Evolutionary conservation across 1,284 basidiomycete genomes (phyloP), one percentile per base, ranked within the genome.

Genomic region (Agroathelia rolfsii): DNA sequence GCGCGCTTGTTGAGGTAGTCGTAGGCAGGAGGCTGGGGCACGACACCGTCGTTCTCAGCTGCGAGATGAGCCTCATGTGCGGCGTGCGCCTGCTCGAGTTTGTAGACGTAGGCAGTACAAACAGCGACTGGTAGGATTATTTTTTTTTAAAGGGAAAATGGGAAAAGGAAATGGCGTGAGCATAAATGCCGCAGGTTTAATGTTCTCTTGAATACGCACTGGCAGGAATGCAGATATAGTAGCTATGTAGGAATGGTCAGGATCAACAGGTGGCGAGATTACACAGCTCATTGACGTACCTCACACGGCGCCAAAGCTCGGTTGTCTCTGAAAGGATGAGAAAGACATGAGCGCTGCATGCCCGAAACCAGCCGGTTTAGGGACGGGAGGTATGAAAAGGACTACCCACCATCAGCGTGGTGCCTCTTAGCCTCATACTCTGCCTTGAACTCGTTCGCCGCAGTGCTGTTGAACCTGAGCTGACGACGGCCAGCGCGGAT

Each of bases 251-350:
- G 31, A 6, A 29, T 6, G 26, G 33, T 8, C 28, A 15, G 7
- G 17, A 14, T n/a, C 33, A 43, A 9, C 10, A 26, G 14, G 24
- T 19, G 8, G 7, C n/a, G 20, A 6, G 23, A 14, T 10, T 3
- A 28, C 24, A 9, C 5, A 23, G 9, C 9, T 29, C 29, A 29
- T 16, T 43, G 26, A 45, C 61, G 29, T 43, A 84, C 83, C 83
- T 85, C 52, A 89, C 82, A 63, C 78, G 86, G 49, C 84, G 74
- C 85, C 85, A 89, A 41, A 88, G 69, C 32, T 81, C 67, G 26
- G 78, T 64, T 21, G 83, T 80, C 43, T 76, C 83, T 87, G 49
- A 13, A 40, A 32, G 26, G 30, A 27, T 35, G 32, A 42, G 20
- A 31, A 34, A 29, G 15, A 24, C 22, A 13, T 35, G 23, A 18